phyloP scores from a whole-genome alignment of 148 eudicot genomes.

The Chenopodium suecicum region DNA sequence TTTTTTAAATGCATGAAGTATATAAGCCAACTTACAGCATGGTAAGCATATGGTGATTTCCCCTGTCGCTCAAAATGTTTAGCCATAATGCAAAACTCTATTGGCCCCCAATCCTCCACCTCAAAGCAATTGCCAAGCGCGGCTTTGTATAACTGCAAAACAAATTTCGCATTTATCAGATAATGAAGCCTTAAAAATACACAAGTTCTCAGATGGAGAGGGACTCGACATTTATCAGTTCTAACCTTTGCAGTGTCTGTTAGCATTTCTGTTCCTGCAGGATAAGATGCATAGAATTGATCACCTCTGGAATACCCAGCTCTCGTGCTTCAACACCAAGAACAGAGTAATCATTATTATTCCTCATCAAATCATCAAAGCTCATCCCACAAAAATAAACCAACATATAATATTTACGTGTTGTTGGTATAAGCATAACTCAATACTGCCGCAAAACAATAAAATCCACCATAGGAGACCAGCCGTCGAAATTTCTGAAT shows the following conservation, averaged over 20 bases:
- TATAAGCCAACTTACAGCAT: slow-evolving; percentile 57
- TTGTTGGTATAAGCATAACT: slow-evolving; percentile 57
- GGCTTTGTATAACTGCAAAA: slow-evolving; percentile 69
- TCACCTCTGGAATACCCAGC: slow-evolving; percentile 91
- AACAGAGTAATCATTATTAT: background rate
- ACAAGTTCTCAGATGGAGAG: background rate
- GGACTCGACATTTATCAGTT: background rate
- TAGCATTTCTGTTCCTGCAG: slow-evolving; percentile 90
- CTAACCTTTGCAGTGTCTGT: slow-evolving; percentile 79
- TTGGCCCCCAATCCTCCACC: slow-evolving; percentile 91
- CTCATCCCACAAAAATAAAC: background rate
- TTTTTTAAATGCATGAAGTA: too few species aligned
- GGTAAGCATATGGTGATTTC: slow-evolving; percentile 93
- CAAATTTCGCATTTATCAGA: slow-evolving; percentile 19
- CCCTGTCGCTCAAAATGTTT: slow-evolving; percentile 96
- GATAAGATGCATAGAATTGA: slow-evolving; percentile 88
- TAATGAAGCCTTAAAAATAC: background rate
- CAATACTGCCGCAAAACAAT: slow-evolving; percentile 46
- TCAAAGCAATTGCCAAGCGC: slow-evolving; percentile 93
- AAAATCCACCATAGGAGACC: slow-evolving; percentile 57
- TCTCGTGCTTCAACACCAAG: slow-evolving; percentile 48
- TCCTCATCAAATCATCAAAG: background rate
- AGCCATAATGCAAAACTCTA: slow-evolving; percentile 81
- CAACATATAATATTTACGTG: background rate
- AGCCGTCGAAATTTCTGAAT: slow-evolving; percentile 76